Evolutionary conservation across 441 rosid species (phyloP), one percentile per base, ranked within the genome.

Genomic region (Bocquillonia castaneifolia): DNA sequence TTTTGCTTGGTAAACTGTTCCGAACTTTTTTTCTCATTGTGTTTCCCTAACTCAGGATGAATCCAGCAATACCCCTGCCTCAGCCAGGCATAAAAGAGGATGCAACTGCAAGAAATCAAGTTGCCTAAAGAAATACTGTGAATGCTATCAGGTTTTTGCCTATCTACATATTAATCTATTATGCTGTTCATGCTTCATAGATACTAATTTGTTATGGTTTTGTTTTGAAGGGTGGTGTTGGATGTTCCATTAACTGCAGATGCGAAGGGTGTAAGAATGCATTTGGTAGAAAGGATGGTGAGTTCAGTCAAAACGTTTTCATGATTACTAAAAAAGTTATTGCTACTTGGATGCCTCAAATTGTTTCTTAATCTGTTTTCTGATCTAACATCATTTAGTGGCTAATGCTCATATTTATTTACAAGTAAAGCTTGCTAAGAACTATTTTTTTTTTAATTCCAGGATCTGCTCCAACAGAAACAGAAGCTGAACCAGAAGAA

Each of bases 101-200:
- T 95, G 99, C 88, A 95, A 95, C 85, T 95, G 99, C 92, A 95
- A 95, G 86, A 95, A 95, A 77, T 95, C 99, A 40, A 88, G 81
- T 77, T 95, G 99, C 75, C 79, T 92, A 53, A 94, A 94, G 84
- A 94, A 94, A 84, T 94, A 94, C 69, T 94, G 99, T 5, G 99
- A 94, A 86, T 94, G 99, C 91, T 94, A 79, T 77, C 99, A 94
- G 99, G 99, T 94, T 77, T 80, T 66, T 67, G 23, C 47, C 22
- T 64, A 58, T 51, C 54, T 39, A 2, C 59, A 23, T 39, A 40
- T 12, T 26, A 6, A 54, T 54, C 4, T 31, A 31, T 52, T 42
- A 14, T 26, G 54, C 62, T 45, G 66, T 52, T 67, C 51, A 29
- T 68, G 25, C 51, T 50, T 62, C 67, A 12, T 45, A 48, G 75